Conservation (phyloP, 2,329 filamentous ascomycete genomes). For the Scedosporium apiospermum region DNA sequence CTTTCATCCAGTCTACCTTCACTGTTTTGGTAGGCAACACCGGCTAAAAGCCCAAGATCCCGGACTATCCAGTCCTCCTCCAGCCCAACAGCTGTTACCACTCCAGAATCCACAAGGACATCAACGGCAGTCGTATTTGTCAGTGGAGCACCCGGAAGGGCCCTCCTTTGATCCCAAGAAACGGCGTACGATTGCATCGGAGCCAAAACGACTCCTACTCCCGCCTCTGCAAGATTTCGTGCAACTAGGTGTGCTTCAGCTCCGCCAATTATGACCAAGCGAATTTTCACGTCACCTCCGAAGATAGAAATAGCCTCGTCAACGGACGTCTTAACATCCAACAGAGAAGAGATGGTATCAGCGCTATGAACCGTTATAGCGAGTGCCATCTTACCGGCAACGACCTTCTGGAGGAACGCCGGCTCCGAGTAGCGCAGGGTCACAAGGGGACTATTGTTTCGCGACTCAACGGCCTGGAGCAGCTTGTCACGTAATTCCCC, state of each 20-base stretch:
- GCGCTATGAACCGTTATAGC: conserved; percentile 52
- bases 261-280: conserved; percentile 48
- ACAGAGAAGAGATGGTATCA: conserved; percentile 50
- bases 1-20: conserved; percentile 40
- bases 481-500: conserved; percentile 43
- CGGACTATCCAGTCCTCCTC: conserved; percentile 54
- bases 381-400: conserved; percentile 43
- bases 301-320: conserved; percentile 23
- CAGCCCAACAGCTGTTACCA: conserved; percentile 46
- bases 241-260: conserved; percentile 55
- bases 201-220: conserved; percentile 49
- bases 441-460: conserved; percentile 12
- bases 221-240: conserved; percentile 42
- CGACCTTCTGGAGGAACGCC: conserved; percentile 42
- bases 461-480: conserved; percentile 35
- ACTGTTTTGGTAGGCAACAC: conserved; percentile 46
- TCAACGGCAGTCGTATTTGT: conserved; percentile 56
- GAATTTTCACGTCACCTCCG: conserved; percentile 23
- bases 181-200: conserved; percentile 46
- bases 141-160: conserved; percentile 53
- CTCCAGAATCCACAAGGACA: conserved; percentile 46
- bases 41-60: conserved; percentile 50
- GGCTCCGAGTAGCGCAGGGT: conserved; percentile 35
- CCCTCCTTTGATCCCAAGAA: conserved; percentile 52
- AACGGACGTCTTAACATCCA: conserved; percentile 49